Evolutionary conservation across 116 monocot genomes (phyloP).

Genomic region (Dioscorea cayenensis): DNA sequence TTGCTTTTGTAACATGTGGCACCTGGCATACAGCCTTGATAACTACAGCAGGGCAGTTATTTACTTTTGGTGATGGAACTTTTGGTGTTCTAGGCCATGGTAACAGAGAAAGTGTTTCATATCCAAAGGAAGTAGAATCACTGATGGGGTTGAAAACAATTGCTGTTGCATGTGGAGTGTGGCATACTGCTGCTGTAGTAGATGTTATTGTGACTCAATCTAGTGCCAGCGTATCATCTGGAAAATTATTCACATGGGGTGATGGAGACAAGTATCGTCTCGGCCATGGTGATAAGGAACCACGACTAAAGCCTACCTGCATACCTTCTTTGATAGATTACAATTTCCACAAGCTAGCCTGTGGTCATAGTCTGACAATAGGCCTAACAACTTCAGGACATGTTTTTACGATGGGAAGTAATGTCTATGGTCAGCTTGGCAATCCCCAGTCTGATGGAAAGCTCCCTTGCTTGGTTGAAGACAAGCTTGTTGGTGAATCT

Average conservation of each 20-base stretch:
- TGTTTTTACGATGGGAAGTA: conserved; percentile 78
- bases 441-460: conserved; percentile 80
- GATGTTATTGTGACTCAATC: conserved; percentile 58
- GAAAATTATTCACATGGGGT: conserved; percentile 94
- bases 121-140: conserved; percentile 75
- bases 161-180: conserved; percentile 82
- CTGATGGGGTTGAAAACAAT: conserved; percentile 65
- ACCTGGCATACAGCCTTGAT: conserved; percentile 92
- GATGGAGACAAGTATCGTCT: conserved; percentile 86
- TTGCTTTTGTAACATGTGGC: conserved; percentile 72
- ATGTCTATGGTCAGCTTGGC: conserved; percentile 89
- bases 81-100: conserved; percentile 92
- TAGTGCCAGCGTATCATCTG: conserved; percentile 41
- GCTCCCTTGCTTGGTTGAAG: conserved; percentile 67
- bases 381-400: conserved; percentile 63
- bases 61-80: conserved; percentile 89
- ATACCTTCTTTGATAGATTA: conserved; percentile 77
- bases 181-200: conserved; percentile 88
- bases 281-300: conserved; percentile 85
- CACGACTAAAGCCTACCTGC: conserved; percentile 77
- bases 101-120: conserved; percentile 42
- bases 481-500: conserved; percentile 45
- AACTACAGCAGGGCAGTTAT: conserved; percentile 63
- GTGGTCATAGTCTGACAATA: conserved; percentile 80
- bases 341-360: conserved; percentile 71